Evolutionary conservation across 768 basidiomycete species (phyloP), one percentile per base, ranked within the genome.

Genomic region (Strobilomyces dryophilus): DNA sequence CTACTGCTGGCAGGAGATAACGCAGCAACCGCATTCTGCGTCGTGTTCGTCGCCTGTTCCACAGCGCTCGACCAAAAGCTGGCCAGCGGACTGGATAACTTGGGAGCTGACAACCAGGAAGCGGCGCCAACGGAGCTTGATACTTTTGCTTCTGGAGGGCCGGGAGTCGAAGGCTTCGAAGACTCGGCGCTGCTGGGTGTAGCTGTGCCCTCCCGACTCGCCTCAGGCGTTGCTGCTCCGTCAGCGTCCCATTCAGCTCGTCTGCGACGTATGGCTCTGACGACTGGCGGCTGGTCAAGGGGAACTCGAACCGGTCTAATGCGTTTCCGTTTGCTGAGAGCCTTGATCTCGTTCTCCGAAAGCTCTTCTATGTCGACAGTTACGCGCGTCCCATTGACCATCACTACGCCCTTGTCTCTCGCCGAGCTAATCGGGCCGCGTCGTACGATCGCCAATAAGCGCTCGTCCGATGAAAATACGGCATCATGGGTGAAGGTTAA

Each of bases 281-380:
- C 72, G 3, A 93, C 90, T 5, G 86, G 91, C 0, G 94, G 95
- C 60, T 95, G 94, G 68, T 99, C 97, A 18, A 99, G 78, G 4
- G 97, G 95, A 47, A 95, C 85, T 32, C 95, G 82, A 4, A 75
- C 73, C 5, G 92, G 91, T 68, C 92, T 92, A 45, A 92, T 76
- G 9, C 95, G 82, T 71, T 95, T 98, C 75, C 83, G 82, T 69
- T 86, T 89, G 63, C 81, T 76, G 40, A 97, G 75, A 5, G 79
- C 71, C 74, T 95, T 92, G 61, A 95, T 82, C 69, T 98, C 95
- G 24, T 79, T 75, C 51, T 95, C 93, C 0, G 86, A 79, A 18
- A 99, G 76, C 51, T 95, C 92, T 65, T 97, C 94, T 27, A 88
- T 78, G 61, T 98, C 95, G 20, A 98, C 87, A 43, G 79, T 77